Percentiles rank a stretch among this genome's conserved stretches.
phyloP scores from a whole-genome alignment of 2,329 filamentous ascomycete genomes.

The Apiospora phragmitis region DNA sequence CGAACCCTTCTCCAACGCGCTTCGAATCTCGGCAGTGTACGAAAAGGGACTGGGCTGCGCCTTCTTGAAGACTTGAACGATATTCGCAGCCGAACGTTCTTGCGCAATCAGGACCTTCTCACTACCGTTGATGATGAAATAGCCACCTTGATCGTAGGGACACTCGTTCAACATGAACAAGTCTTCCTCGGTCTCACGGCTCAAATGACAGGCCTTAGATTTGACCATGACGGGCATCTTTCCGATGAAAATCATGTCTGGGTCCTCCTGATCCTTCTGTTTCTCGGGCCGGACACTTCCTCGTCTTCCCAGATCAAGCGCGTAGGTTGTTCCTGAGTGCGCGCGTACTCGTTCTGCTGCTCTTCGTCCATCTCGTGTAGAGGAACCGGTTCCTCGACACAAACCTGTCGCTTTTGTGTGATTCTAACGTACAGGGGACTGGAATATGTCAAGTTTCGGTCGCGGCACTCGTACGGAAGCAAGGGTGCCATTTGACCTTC shows the following conservation, averaged over 20 bases:
- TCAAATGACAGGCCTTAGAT: conserved; percentile 90
- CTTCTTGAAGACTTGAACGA: conserved; percentile 99
- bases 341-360: conserved; percentile 55
- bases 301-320: conserved; percentile 63
- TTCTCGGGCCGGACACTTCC: conserved; percentile 51
- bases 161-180: conserved; percentile 94
- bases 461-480: conserved; percentile 89
- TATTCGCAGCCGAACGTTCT: conserved; percentile 95
- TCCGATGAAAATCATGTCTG: conserved; percentile 83
- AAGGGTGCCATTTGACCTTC: conserved; percentile 86
- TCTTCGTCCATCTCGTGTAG: conserved; percentile 69
- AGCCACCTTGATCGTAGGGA: conserved; percentile 96
- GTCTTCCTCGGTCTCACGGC: conserved; percentile 78
- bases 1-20: conserved; percentile 93
- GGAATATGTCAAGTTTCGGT: conserved; percentile 94
- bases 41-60: conserved; percentile 88
- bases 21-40: conserved; percentile 93
- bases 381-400: conserved; percentile 71
- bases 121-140: conserved; percentile 98
- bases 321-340: conserved; percentile 58
- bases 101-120: conserved; percentile 98
- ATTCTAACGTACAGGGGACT: conserved; percentile 90
- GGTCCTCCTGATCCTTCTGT: conserved; percentile 57
- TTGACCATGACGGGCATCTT: conserved; percentile 98
- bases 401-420: conserved; percentile 79